Percentiles rank a stretch among this genome's conserved stretches.
phyloP scores from a whole-genome alignment of 1,284 basidiomycete species.

The Boletus calvinii region DNA sequence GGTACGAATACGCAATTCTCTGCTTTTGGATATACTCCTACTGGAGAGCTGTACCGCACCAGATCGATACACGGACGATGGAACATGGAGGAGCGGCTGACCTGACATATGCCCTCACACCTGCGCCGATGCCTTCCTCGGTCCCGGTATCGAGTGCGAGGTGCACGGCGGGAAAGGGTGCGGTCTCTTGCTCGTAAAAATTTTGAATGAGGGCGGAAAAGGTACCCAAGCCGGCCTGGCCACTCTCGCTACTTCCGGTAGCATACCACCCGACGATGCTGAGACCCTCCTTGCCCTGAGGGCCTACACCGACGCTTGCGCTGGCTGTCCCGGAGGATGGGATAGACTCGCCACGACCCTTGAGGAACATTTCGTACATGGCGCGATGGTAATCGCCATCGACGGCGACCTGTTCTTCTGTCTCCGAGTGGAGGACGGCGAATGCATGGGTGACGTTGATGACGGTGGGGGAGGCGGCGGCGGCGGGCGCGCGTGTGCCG shows the following conservation, averaged over 20 bases:
- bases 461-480: slow-evolving; percentile 21
- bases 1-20: slow-evolving; percentile 93
- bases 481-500: slow-evolving; percentile 73
- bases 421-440: slow-evolving; percentile 90
- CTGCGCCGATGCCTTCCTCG: slow-evolving; percentile 68
- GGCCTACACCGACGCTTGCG: slow-evolving; percentile 21
- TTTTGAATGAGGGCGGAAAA: slow-evolving; percentile 99
- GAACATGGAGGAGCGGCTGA: slow-evolving; percentile 34
- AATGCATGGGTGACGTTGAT: slow-evolving; percentile 83
- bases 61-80: slow-evolving; percentile 10
- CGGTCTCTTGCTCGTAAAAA: slow-evolving; percentile 93
- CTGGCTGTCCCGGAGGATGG: slow-evolving; percentile 13
- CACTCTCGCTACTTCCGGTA: slow-evolving; percentile 24
- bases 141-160: slow-evolving; percentile 89
- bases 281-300: slow-evolving; percentile 43
- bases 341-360: slow-evolving; percentile 67
- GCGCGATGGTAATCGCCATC: slow-evolving; percentile 96
- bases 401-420: slow-evolving; percentile 87
- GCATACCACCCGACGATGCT: slow-evolving; percentile 88
- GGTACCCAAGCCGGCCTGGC: slow-evolving; percentile 80
- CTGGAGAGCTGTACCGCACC: slow-evolving; percentile 59
- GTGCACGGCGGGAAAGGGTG: slow-evolving; percentile 89
- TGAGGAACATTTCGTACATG: slow-evolving; percentile 90
- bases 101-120: slow-evolving; percentile 89
- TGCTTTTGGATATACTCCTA: slow-evolving; percentile 83